Percentiles rank a stretch among this genome's conserved stretches.
Evolutionary conservation across 768 basidiomycete species (phyloP).

Genomic region (Hygrocybe coccinea): DNA sequence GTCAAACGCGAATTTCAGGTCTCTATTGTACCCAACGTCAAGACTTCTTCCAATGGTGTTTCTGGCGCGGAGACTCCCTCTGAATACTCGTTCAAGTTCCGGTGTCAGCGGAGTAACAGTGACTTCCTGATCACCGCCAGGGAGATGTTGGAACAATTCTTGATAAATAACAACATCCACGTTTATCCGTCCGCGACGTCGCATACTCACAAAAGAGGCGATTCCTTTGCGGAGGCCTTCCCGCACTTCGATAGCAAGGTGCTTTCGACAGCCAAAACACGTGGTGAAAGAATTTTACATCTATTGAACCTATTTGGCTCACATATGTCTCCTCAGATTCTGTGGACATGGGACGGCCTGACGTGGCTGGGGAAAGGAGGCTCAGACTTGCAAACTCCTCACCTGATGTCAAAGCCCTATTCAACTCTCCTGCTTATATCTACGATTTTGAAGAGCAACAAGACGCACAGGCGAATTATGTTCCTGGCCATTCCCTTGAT

Average conservation of each 20-base stretch:
- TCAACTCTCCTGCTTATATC: slow-evolving; percentile 80
- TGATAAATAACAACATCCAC: slow-evolving; percentile 78
- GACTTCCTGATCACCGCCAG: slow-evolving; percentile 86
- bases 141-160: slow-evolving; percentile 90
- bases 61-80: slow-evolving; percentile 50
- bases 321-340: slow-evolving; percentile 47
- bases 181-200: slow-evolving; percentile 74
- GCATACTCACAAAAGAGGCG: slow-evolving; percentile 79
- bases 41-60: slow-evolving; percentile 43
- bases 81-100: slow-evolving; percentile 92
- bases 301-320: slow-evolving; percentile 4
- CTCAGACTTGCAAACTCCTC: slow-evolving; percentile 84
- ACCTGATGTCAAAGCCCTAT: slow-evolving; percentile 91
- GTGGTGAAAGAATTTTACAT: slow-evolving; percentile 41
- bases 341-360: slow-evolving; percentile 68
- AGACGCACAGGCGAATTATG: slow-evolving; percentile 56
- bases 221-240: slow-evolving; percentile 93
- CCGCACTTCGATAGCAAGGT: slow-evolving; percentile 96
- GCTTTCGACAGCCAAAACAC: slow-evolving; percentile 69
- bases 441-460: slow-evolving; percentile 74
- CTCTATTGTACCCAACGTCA: slow-evolving; percentile 78
- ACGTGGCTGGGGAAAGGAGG: slow-evolving; percentile 66
- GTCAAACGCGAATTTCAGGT: slow-evolving; percentile 94
- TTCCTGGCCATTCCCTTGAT: slow-evolving; percentile 52
- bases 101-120: slow-evolving; percentile 90